phyloP scores from a whole-genome alignment of 2,329 filamentous ascomycete species.

The Trichoderma koningii region DNA sequence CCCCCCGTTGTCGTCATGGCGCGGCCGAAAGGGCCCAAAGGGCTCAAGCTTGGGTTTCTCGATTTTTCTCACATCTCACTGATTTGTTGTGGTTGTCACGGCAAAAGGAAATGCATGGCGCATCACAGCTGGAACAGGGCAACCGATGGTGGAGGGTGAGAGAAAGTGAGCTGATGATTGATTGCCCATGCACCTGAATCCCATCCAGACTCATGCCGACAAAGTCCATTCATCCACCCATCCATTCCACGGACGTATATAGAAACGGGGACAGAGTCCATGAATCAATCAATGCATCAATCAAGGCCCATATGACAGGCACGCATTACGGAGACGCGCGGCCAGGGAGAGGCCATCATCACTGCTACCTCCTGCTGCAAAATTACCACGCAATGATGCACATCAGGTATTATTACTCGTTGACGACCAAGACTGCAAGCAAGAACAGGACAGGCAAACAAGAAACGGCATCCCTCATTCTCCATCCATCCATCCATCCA shows the following conservation, averaged over 20 bases:
- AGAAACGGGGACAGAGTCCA: not conserved
- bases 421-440: not conserved
- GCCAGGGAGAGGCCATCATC: not conserved
- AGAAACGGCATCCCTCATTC: not conserved
- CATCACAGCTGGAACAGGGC: conserved; percentile 15
- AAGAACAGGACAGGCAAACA: not conserved
- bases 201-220: too few relatives aligned
- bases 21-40: conserved; percentile 3
- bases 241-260: too few relatives aligned
- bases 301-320: not conserved
- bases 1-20: conserved; percentile 17
- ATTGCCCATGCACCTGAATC: conserved; percentile 1
- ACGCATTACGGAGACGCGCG: not conserved
- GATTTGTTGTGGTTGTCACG: not conserved
- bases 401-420: not conserved
- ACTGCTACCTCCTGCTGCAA: not conserved
- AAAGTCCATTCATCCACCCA: not conserved
- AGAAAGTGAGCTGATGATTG: conserved; percentile 24
- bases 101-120: not conserved
- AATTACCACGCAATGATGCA: too few relatives aligned
- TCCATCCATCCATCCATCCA: not conserved
- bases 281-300: not conserved
- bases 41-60: too few relatives aligned
- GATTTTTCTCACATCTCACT: not conserved
- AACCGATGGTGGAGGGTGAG: conserved; percentile 16